phyloP scores from a whole-genome alignment of 176 grass and related monocot species.

The Oryza longistaminata region DNA sequence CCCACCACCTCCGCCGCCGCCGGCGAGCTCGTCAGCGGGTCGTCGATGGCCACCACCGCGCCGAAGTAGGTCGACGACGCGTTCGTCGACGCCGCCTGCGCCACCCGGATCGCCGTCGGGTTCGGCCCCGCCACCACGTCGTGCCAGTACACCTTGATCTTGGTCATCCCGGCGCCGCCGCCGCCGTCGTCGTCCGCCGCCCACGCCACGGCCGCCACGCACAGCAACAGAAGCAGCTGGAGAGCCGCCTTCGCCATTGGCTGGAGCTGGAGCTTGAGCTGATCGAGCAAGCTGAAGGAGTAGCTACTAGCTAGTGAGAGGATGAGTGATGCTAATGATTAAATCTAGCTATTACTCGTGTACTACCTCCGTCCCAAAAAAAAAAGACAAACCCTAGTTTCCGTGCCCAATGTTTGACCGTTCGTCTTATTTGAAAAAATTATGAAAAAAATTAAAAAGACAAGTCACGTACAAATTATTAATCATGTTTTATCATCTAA shows the following conservation, averaged over 20 bases:
- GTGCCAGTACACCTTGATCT: slow-evolving; percentile 65
- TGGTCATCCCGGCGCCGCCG: slow-evolving; percentile 1
- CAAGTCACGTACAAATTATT: too few relatives aligned
- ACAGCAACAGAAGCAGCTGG: not conserved
- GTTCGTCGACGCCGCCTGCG: slow-evolving; percentile 33
- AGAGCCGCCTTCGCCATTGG: not conserved
- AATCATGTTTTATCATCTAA: too few relatives aligned
- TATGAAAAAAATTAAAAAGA: too few relatives aligned
- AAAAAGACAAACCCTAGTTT: too few relatives aligned
- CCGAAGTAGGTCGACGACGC: slow-evolving; percentile 56
- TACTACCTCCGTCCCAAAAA: too few relatives aligned
- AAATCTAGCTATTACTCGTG: too few relatives aligned
- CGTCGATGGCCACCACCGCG: slow-evolving; percentile 64
- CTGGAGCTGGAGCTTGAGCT: not conserved
- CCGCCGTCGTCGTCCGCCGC: not conserved
- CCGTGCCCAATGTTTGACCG: too few relatives aligned
- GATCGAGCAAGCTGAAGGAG: not conserved
- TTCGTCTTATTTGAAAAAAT: too few relatives aligned
- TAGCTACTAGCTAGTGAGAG: too few relatives aligned
- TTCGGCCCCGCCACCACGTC: slow-evolving; percentile 44
- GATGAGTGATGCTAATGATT: too few relatives aligned
- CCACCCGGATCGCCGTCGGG: slow-evolving; percentile 56
- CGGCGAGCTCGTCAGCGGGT: slow-evolving; percentile 49
- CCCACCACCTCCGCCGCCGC: slow-evolving; percentile 53
- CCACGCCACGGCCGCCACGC: not conserved